Conservation (phyloP, 495 filamentous ascomycete genomes). For the Hypoxylon perforatum region DNA sequence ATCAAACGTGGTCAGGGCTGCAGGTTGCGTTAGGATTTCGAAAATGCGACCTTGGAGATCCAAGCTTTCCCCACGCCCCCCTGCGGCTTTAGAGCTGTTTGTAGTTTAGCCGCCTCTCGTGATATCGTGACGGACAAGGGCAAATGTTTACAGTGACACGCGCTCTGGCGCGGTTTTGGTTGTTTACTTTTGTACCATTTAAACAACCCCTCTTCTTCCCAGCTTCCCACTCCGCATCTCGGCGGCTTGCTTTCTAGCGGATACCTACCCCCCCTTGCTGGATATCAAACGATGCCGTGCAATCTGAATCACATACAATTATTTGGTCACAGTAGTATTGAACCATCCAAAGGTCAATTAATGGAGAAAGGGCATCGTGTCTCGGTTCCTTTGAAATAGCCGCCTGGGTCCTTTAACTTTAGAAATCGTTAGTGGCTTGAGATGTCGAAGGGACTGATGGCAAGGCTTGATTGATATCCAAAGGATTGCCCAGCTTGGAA, state of each 20-base stretch:
- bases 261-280: constrained; percentile 33
- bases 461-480: constrained; percentile 9
- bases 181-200: constrained; percentile 42
- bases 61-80: constrained; percentile 27
- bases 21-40: constrained; percentile 27
- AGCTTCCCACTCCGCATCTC: constrained; percentile 37
- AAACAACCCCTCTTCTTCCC: constrained; percentile 32
- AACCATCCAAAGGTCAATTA: constrained; percentile 10
- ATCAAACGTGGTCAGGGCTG: constrained; percentile 29
- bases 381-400: constrained; percentile 31
- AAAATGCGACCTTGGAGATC: constrained; percentile 39
- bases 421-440: constrained; percentile 31
- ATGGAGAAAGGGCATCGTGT: constrained; percentile 20
- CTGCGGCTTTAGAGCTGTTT: constrained; percentile 30
- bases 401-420: constrained; percentile 14
- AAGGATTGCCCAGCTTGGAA: constrained; percentile 31
- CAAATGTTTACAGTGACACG: constrained; percentile 41
- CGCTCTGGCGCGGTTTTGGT: constrained; percentile 34
- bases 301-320: constrained; percentile 38
- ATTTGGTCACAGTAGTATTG: constrained; percentile 39
- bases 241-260: constrained; percentile 28
- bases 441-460: constrained; percentile 4
- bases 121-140: constrained; percentile 38
- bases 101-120: constrained; percentile 38
- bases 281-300: constrained; percentile 39